phyloP scores from a whole-genome alignment of 2,329 filamentous ascomycete species.

The Zymoseptoria passerinii region DNA sequence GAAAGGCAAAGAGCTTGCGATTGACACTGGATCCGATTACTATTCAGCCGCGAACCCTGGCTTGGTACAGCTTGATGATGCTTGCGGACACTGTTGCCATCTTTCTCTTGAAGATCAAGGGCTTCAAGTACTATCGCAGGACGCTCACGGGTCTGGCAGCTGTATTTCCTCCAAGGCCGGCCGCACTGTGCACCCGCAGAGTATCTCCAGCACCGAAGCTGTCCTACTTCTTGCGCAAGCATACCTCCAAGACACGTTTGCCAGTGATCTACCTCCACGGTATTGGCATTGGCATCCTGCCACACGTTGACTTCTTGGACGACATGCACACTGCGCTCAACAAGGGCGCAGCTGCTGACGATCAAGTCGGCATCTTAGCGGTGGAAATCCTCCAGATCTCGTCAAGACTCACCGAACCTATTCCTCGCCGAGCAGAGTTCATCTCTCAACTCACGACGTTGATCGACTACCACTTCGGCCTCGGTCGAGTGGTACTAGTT shows the following conservation, averaged over 20 bases:
- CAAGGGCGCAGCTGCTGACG: constrained; percentile 24
- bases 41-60: constrained; percentile 43
- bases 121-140: constrained; percentile 20
- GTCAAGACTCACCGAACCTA: constrained; percentile 50
- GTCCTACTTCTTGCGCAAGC: constrained; percentile 59
- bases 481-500: constrained; percentile 51
- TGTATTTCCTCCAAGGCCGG: constrained; percentile 53
- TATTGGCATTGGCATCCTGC: constrained; percentile 58
- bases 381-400: constrained; percentile 60
- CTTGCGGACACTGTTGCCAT: constrained; percentile 42
- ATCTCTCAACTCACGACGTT: constrained; percentile 49
- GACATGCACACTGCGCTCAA: constrained; percentile 38
- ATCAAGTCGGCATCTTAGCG: constrained; percentile 54
- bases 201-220: constrained; percentile 44
- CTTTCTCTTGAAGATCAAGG: constrained; percentile 16
- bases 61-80: constrained; percentile 52
- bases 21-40: constrained; percentile 57
- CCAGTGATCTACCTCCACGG: constrained; percentile 64
- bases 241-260: constrained; percentile 48
- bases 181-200: constrained; percentile 39
- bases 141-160: constrained; percentile 30
- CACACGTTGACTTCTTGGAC: constrained; percentile 51
- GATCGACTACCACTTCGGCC: constrained; percentile 51
- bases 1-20: constrained; percentile 50
- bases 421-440: constrained; percentile 46